Evolutionary conservation across 1,284 basidiomycete genomes (phyloP).

Genomic region (Gymnopus androsaceus): DNA sequence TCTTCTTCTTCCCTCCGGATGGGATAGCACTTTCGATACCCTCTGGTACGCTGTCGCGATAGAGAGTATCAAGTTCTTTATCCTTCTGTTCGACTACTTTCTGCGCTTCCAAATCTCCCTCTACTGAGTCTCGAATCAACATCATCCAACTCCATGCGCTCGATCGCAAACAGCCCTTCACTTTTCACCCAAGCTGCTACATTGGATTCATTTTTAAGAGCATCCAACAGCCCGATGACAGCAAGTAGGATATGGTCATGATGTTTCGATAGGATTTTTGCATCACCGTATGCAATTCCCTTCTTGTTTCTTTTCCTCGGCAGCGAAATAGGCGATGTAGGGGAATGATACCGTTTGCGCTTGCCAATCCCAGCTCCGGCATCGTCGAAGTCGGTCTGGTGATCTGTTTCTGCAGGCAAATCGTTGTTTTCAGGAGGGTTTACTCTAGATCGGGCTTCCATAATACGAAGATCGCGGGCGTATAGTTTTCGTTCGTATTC

Average conservation of each 20-base stretch:
- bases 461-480: conserved; percentile 37
- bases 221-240: conserved; percentile 72
- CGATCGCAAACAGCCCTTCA: conserved; percentile 50
- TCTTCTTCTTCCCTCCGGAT: neutral
- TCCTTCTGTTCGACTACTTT: conserved; percentile 27
- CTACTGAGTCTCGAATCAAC: conserved; percentile 38
- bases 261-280: conserved; percentile 10
- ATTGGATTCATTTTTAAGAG: conserved; percentile 58
- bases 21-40: neutral
- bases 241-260: conserved; percentile 68
- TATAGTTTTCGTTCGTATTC: conserved; percentile 49
- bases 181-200: conserved; percentile 67
- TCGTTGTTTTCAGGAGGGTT: neutral
- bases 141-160: conserved; percentile 38
- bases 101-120: conserved; percentile 27
- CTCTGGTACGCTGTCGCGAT: conserved; percentile 3
- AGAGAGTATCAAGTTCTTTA: conserved; percentile 29
- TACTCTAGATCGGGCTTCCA: neutral
- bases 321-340: neutral
- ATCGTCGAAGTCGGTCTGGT: neutral
- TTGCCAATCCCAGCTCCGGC: neutral
- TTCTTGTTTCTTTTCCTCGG: neutral
- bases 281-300: neutral
- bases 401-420: neutral
- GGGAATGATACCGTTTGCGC: conserved; percentile 1